A percentile compares a stretch with the other conserved stretches of the same genome.
Conservation (phyloP, 495 filamentous ascomycete genomes). For the Penicillium daleae region DNA sequence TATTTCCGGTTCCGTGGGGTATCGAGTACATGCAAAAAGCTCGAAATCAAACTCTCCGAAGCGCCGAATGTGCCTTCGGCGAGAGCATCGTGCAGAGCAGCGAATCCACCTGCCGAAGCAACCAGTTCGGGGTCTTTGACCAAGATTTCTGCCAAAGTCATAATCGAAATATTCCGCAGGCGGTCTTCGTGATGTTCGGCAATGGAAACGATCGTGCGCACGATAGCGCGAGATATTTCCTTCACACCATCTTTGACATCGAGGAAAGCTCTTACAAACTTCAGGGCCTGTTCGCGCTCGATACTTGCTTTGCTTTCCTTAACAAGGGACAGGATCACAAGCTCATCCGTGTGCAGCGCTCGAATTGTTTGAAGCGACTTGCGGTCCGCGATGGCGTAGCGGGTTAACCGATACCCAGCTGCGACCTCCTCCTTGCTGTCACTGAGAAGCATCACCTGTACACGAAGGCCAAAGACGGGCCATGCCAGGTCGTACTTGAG, state of each 20-base stretch:
- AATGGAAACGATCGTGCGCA: constrained; percentile 84
- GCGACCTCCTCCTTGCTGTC: constrained; percentile 95
- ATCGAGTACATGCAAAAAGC: constrained; percentile 88
- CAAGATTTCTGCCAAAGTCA: constrained; percentile 90
- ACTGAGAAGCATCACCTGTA: constrained; percentile 93
- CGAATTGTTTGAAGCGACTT: constrained; percentile 88
- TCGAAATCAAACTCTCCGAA: constrained; percentile 79
- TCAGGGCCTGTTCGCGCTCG: constrained; percentile 94
- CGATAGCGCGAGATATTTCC: constrained; percentile 84
- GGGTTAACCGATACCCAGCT: constrained; percentile 87
- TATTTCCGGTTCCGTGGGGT: constrained; percentile 78
- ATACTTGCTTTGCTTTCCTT: constrained; percentile 96
- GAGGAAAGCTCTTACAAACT: constrained; percentile 93
- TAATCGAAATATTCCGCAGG: constrained; percentile 82
- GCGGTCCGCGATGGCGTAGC: constrained; percentile 92
- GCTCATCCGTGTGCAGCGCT: constrained; percentile 82
- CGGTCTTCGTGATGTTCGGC: constrained; percentile 90
- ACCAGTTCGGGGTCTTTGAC: constrained; percentile 80
- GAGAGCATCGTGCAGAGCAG: constrained; percentile 80
- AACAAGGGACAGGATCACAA: constrained; percentile 87
- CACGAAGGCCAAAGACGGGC: constrained; percentile 88
- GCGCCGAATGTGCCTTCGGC: constrained; percentile 90
- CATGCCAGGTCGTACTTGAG: constrained; percentile 95
- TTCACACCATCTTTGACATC: constrained; percentile 91
- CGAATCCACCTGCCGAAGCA: constrained; percentile 78